Evolutionary conservation across 2,329 filamentous ascomycete species (phyloP).

Genomic region (Sphaerulina vaccinii): DNA sequence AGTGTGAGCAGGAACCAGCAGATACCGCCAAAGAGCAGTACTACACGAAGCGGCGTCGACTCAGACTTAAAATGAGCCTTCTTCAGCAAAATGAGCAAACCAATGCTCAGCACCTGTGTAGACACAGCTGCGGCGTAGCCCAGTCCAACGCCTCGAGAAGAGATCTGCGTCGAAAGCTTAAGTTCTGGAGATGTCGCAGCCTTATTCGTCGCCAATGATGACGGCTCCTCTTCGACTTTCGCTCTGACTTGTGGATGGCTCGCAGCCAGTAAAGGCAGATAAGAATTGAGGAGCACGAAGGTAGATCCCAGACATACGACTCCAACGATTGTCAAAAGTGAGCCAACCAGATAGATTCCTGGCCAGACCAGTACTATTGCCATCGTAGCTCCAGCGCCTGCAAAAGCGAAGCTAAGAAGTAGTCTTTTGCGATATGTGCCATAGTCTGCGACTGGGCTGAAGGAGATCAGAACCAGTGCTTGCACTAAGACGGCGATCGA

Average conservation of each 20-base stretch:
- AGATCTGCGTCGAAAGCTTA: constrained; percentile 78
- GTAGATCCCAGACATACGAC: constrained; percentile 93
- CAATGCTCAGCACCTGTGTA: constrained; percentile 73
- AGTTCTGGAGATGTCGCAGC: constrained; percentile 60
- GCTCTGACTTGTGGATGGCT: constrained; percentile 62
- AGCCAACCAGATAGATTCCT: constrained; percentile 73
- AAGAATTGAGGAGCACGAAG: constrained; percentile 92
- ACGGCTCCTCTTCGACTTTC: neutral
- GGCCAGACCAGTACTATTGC: constrained; percentile 74
- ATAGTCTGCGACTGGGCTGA: constrained; percentile 90
- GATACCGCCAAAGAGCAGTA: constrained; percentile 74
- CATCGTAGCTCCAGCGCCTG: constrained; percentile 75
- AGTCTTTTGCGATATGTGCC: constrained; percentile 84
- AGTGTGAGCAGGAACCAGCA: constrained; percentile 91
- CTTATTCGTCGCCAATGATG: neutral
- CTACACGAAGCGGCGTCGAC: constrained; percentile 73
- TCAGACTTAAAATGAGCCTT: constrained; percentile 65
- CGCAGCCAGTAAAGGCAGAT: constrained; percentile 80
- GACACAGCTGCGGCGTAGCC: constrained; percentile 83
- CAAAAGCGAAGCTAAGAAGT: constrained; percentile 74
- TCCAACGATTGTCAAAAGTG: constrained; percentile 76
- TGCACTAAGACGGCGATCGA: constrained; percentile 83
- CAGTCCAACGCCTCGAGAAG: constrained; percentile 82
- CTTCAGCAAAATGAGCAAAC: constrained; percentile 61
- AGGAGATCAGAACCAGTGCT: constrained; percentile 83